These are phyloP conservation scores for Boletus barrowsii DNA, from an alignment of 768 basidiomycete species.

Conservation along the genomic window DNA sequence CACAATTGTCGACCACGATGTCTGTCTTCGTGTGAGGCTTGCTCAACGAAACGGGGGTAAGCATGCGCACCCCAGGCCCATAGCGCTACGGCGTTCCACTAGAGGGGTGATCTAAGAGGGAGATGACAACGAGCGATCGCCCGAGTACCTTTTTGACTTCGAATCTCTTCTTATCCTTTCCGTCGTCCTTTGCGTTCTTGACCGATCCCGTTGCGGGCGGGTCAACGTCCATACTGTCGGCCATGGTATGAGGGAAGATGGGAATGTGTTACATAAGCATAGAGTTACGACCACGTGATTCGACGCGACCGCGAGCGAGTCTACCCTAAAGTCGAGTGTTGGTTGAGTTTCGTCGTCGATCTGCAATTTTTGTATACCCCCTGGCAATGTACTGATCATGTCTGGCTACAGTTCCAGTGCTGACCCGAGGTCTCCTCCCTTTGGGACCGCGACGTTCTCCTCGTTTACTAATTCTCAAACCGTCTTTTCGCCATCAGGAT, in stretches of 20 bases:
- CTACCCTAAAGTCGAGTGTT: conserved; percentile 36
- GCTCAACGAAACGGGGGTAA: background rate
- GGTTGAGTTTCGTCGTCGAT: conserved; percentile 29
- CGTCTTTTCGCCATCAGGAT: conserved; percentile 57
- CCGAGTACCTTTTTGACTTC: conserved; percentile 94
- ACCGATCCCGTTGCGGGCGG: conserved; percentile 33
- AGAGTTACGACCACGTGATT: conserved; percentile 31
- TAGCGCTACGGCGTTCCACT: conserved; percentile 99
- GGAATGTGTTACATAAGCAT: conserved; percentile 14
- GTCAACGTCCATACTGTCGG: conserved; percentile 75
- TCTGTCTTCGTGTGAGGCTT: conserved; percentile 46
- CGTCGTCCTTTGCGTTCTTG: conserved; percentile 51
- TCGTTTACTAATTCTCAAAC: conserved; percentile 51
- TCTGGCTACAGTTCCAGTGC: conserved; percentile 36
- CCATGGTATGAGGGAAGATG: conserved; percentile 31
- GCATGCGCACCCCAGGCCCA: conserved; percentile 91
- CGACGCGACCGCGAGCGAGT: conserved; percentile 37
- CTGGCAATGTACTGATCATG: conserved; percentile 38
- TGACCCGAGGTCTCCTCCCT: conserved; percentile 59
- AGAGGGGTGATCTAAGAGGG: background rate
- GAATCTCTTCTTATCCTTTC: conserved; percentile 80
- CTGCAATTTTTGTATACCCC: conserved; percentile 5
- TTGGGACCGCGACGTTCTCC: conserved; percentile 58
- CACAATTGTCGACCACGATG: conserved; percentile 98
- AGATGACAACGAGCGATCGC: background rate